These are phyloP conservation scores for Botrytis byssoidea DNA, from an alignment of 2,329 filamentous ascomycete genomes.

Conservation along the genomic window DNA sequence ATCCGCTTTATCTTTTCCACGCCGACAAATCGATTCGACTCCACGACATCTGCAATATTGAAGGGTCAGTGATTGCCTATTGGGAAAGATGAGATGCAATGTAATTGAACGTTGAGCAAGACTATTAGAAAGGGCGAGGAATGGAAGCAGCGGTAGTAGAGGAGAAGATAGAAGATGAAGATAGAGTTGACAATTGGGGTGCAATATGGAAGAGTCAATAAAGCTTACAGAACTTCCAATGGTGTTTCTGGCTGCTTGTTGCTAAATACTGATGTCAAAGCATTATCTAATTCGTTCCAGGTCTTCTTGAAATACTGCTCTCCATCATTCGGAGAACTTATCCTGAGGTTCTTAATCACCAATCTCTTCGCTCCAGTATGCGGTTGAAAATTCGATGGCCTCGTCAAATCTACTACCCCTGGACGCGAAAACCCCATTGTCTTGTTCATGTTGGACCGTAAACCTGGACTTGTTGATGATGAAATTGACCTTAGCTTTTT, in stretches of 20 bases:
- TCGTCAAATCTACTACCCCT: constrained; percentile 32
- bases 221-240: constrained; percentile 66
- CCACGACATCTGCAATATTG: constrained; percentile 60
- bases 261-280: constrained; percentile 71
- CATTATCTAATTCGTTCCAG: constrained; percentile 70
- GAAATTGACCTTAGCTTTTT: constrained; percentile 74
- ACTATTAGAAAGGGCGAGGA: neutral
- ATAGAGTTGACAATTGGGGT: neutral
- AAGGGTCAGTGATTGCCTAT: neutral
- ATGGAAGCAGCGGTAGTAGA: neutral
- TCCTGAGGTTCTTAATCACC: constrained; percentile 87
- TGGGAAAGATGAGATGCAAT: neutral
- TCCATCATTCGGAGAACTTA: constrained; percentile 57
- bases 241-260: constrained; percentile 63
- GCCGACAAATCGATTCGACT: constrained; percentile 87
- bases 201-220: neutral
- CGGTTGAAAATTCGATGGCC: constrained; percentile 58
- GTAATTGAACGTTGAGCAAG: neutral
- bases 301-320: constrained; percentile 76
- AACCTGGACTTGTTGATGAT: constrained; percentile 42
- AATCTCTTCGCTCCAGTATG: constrained; percentile 79
- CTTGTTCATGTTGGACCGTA: constrained; percentile 32
- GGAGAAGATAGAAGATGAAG: neutral
- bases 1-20: constrained; percentile 59
- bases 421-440: constrained; percentile 24